Evolutionary conservation across 1,284 basidiomycete genomes (phyloP).

Genomic region (Baeospora myosura): DNA sequence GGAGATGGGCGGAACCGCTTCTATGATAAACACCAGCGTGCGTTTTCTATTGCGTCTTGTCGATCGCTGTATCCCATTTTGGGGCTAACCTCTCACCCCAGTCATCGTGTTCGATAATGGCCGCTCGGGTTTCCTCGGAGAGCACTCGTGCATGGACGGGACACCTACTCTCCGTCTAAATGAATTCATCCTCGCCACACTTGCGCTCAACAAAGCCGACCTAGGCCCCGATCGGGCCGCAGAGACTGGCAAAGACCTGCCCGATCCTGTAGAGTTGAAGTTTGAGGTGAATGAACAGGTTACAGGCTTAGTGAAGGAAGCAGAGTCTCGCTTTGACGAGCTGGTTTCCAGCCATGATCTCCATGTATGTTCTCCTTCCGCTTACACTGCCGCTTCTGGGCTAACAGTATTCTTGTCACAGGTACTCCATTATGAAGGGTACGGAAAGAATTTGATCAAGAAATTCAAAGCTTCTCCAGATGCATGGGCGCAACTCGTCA

Average conservation of each 20-base stretch:
- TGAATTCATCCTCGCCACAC: conserved; percentile 83
- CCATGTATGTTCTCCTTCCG: conserved; percentile 39
- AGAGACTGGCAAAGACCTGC: conserved; percentile 39
- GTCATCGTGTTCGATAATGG: conserved; percentile 92
- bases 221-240: conserved; percentile 43
- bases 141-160: conserved; percentile 94
- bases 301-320: conserved; percentile 42
- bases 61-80: neutral
- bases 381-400: neutral
- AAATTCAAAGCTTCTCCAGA: conserved; percentile 87
- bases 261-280: conserved; percentile 57
- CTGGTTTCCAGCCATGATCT: conserved; percentile 80
- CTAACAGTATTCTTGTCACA: conserved; percentile 16
- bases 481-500: conserved; percentile 91
- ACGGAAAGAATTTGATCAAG: conserved; percentile 90
- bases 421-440: conserved; percentile 85
- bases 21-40: conserved; percentile 96
- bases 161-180: conserved; percentile 93
- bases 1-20: conserved; percentile 91
- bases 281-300: conserved; percentile 68
- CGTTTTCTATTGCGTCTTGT: conserved; percentile 22
- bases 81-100: conserved; percentile 23
- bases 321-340: conserved; percentile 66
- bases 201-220: conserved; percentile 77
- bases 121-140: conserved; percentile 85